Base-by-base conservation (phyloP, 768 basidiomycete genomes). In the Trametes punicea region DNA sequence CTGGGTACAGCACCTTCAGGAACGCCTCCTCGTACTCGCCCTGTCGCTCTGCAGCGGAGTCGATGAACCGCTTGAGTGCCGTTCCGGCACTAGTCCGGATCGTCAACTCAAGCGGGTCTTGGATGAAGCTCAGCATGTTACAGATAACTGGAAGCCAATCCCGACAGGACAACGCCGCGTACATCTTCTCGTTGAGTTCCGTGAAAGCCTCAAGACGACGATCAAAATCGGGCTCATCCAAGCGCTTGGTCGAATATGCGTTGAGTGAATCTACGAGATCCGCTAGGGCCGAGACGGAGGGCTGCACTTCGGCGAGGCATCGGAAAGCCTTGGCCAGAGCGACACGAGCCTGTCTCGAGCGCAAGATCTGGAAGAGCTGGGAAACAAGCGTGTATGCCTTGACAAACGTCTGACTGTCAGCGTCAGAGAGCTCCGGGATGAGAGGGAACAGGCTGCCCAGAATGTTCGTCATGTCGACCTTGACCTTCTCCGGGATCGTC, bases 221-320 rank as follows among this genome's bases (percentile, higher is more conserved):
- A 54, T 95, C 90, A 61, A 97, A 98, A 69, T 98, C 93, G 2
- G 94, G 90, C 66, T 98, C 94, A 54, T 96, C 93, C 30, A 93
- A 70, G 6, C 93, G 80, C 63, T 84, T 88, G 1, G 70, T 69
- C 0, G 94, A 96, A 67, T 87, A 99, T 0, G 96, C 85, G 64
- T 98, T 98, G 60, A 98, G 76, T 0, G 77, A 77, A 7, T 78
- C 79, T 51, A 93, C 64, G 4, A 94, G 70, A 6, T 74, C 69
- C 1, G 85, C 79, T 1, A 91, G 56, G 29, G 64, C 54, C 38
- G 71, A 63, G 18, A 92, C 72, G 2, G 76, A 70, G 0, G 69
- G 55, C 55, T 87, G 77, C 9, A 83, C 69, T 0, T 68, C 62
- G 0, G 77, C 75, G 23, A 88, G 69, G 13, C 73, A 73, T 42